These are phyloP conservation scores for Musa acuminata DNA, from an alignment of 176 grass and related monocot genomes.

Conservation along the genomic window DNA sequence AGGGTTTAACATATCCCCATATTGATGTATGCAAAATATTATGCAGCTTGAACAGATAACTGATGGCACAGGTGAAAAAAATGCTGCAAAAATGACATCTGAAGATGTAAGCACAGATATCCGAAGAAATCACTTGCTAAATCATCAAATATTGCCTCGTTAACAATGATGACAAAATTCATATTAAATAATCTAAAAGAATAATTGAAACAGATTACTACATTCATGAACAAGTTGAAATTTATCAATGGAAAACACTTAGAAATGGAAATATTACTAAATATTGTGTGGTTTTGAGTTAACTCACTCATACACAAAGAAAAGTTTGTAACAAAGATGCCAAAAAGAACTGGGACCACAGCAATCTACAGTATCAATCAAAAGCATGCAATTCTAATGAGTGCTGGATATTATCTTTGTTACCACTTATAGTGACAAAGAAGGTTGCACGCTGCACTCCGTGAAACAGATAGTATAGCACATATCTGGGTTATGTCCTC, in stretches of 20 bases:
- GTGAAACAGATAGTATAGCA: not conserved
- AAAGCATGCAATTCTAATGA: not conserved
- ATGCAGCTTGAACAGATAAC: too few species aligned
- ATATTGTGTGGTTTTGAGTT: not conserved
- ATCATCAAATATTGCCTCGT: not conserved
- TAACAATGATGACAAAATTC: not conserved
- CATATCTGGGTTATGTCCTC: constrained; percentile 1
- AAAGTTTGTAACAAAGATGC: not conserved
- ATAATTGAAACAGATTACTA: too few species aligned
- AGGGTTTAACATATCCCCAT: too few species aligned
- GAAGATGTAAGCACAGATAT: too few species aligned
- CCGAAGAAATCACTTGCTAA: too few species aligned
- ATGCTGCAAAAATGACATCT: too few species aligned
- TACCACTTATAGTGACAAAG: constrained; percentile 8
- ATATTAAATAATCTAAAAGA: too few species aligned
- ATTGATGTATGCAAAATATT: too few species aligned
- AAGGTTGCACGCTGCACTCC: not conserved
- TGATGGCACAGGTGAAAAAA: too few species aligned
- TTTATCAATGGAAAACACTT: too few species aligned
- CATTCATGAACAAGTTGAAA: too few species aligned
- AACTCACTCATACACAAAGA: not conserved
- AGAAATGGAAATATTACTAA: too few species aligned
- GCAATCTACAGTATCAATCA: not conserved
- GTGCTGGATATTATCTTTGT: not conserved
- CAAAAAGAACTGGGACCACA: not conserved